Percentiles rank a stretch among this genome's conserved stretches.
Evolutionary conservation across 2,329 filamentous ascomycete species (phyloP).

Genomic region (Ophiostoma ulmi): DNA sequence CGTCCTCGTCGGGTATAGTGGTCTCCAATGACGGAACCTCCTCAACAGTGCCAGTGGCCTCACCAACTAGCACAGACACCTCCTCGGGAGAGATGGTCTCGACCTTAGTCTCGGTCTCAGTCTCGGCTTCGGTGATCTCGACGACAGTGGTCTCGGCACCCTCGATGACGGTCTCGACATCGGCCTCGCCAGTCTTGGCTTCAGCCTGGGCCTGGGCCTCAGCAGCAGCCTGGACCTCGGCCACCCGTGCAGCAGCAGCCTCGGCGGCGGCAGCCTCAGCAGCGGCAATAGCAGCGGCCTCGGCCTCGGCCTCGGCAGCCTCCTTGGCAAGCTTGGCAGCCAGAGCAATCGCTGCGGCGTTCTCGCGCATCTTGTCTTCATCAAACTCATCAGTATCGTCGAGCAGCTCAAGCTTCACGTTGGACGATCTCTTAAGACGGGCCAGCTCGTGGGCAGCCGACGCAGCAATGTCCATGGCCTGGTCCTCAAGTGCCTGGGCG

Average conservation of each 20-base stretch:
- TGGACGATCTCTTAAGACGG: slow-evolving; percentile 74
- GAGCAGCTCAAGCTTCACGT: slow-evolving; percentile 72
- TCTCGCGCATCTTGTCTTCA: slow-evolving; percentile 48
- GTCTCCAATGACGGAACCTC: slow-evolving; percentile 19
- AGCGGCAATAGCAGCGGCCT: slow-evolving; percentile 10
- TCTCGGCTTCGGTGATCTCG: neutral
- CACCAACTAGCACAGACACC: slow-evolving; percentile 33
- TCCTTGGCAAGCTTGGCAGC: slow-evolving; percentile 30
- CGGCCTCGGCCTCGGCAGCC: slow-evolving; percentile 24
- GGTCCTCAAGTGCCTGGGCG: slow-evolving; percentile 56
- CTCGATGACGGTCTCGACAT: neutral
- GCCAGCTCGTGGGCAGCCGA: slow-evolving; percentile 73
- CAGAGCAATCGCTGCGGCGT: slow-evolving; percentile 44
- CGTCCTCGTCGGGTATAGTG: slow-evolving; percentile 28
- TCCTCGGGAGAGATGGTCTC: slow-evolving; percentile 30
- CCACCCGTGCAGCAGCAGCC: slow-evolving; percentile 6
- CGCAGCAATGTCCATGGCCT: slow-evolving; percentile 75
- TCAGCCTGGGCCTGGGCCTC: slow-evolving; percentile 15
- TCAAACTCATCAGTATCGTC: slow-evolving; percentile 78
- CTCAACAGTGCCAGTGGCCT: slow-evolving; percentile 25
- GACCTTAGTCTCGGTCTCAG: slow-evolving; percentile 13
- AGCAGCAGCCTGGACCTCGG: slow-evolving; percentile 13
- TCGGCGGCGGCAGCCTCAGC: slow-evolving; percentile 9
- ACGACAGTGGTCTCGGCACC: slow-evolving; percentile 9
- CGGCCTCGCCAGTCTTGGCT: neutral